Evolutionary conservation across 345 rosid species (phyloP).

Genomic region (Streptanthus diversifolius): DNA sequence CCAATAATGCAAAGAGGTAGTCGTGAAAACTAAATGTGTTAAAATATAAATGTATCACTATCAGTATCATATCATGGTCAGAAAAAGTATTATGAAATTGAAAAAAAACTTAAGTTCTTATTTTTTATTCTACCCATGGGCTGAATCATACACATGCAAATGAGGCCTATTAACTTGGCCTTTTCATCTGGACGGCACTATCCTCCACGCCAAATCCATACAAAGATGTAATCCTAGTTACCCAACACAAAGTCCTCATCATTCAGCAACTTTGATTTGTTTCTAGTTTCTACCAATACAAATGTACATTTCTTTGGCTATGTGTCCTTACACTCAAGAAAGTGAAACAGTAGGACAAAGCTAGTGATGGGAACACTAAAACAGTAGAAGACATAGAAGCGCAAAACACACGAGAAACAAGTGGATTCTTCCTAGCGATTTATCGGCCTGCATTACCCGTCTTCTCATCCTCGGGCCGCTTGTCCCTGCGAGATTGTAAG

Average conservation of each 20-base stretch:
- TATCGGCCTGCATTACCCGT: slow-evolving; percentile 64
- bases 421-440: slow-evolving; percentile 65
- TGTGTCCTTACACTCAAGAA: not conserved
- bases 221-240: not conserved
- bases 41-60: too few species aligned
- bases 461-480: slow-evolving; percentile 67
- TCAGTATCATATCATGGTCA: not conserved
- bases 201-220: not conserved
- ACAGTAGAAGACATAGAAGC: slow-evolving; percentile 62
- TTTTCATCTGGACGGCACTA: not conserved
- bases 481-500: slow-evolving; percentile 45
- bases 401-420: slow-evolving; percentile 74
- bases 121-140: not conserved
- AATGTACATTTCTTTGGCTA: not conserved
- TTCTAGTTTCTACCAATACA: too few species aligned
- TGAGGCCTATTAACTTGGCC: not conserved
- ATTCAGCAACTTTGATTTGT: not conserved
- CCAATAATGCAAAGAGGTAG: not conserved
- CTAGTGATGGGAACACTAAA: slow-evolving; percentile 36
- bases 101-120: not conserved
- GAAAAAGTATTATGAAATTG: not conserved
- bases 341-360: not conserved
- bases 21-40: not conserved
- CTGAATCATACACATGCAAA: not conserved
- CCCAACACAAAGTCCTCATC: not conserved